Evolutionary conservation across 1,284 basidiomycete genomes (phyloP).

Genomic region (Phaffia rhodozyma): DNA sequence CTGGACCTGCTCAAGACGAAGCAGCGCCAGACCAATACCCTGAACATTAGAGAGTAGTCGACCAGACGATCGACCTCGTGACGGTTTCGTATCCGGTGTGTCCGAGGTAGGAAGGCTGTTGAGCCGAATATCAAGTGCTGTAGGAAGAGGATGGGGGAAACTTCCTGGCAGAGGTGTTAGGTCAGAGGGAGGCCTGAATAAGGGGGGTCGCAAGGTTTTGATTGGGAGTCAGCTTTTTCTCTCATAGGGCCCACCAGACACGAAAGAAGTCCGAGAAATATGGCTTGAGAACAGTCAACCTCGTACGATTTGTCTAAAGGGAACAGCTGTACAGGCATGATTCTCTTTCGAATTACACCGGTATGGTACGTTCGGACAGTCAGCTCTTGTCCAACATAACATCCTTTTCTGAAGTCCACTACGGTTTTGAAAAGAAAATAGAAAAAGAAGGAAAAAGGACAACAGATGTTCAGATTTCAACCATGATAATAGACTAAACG

Average conservation of each 20-base stretch:
- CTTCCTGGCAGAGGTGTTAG: background rate
- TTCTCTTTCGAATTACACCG: slow-evolving; percentile 80
- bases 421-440: slow-evolving; percentile 7
- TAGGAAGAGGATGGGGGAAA: slow-evolving; percentile 14
- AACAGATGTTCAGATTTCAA: background rate
- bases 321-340: slow-evolving; percentile 58
- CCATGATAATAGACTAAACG: background rate
- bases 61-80: slow-evolving; percentile 23
- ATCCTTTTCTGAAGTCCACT: slow-evolving; percentile 97
- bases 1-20: slow-evolving; percentile 34
- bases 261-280: slow-evolving; percentile 10
- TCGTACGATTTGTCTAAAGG: slow-evolving; percentile 14
- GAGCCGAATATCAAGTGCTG: slow-evolving; percentile 14
- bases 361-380: slow-evolving; percentile 95
- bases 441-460: background rate
- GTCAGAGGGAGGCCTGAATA: background rate
- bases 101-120: slow-evolving; percentile 5
- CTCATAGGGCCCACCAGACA: background rate
- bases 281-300: slow-evolving; percentile 7
- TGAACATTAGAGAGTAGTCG: slow-evolving; percentile 21
- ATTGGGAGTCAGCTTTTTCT: background rate
- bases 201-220: background rate
- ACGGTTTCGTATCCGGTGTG: background rate
- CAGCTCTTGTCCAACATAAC: slow-evolving; percentile 94
- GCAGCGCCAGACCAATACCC: slow-evolving; percentile 30